phyloP scores from a whole-genome alignment of 2,329 filamentous ascomycete species.

The Thielaviopsis punctulata region DNA sequence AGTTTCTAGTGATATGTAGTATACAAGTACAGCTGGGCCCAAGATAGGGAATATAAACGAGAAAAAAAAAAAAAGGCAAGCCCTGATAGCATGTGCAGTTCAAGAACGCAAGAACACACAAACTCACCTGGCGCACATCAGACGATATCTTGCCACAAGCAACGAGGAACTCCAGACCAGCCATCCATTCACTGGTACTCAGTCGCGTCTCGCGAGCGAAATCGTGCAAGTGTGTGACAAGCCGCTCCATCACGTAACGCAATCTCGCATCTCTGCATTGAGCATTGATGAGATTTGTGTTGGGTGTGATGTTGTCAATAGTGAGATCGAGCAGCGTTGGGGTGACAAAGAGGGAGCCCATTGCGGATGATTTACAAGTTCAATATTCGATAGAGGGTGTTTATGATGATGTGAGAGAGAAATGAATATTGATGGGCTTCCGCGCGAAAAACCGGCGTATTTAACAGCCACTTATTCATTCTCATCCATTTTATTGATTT shows the following conservation, averaged over 20 bases:
- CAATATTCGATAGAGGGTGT: too few relatives aligned
- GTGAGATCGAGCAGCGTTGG: conserved; percentile 34
- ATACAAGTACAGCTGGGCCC: too few relatives aligned
- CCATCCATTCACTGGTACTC: conserved; percentile 57
- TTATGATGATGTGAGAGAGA: too few relatives aligned
- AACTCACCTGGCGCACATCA: conserved; percentile 45
- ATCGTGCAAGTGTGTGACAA: conserved; percentile 59
- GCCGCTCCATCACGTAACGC: conserved; percentile 50
- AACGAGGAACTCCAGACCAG: conserved; percentile 50
- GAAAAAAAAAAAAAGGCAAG: neutral
- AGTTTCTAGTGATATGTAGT: too few relatives aligned
- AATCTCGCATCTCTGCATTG: conserved; percentile 42
- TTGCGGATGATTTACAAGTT: too few relatives aligned
- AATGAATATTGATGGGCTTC: too few relatives aligned
- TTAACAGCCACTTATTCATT: neutral
- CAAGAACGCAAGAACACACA: too few relatives aligned
- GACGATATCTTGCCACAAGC: conserved; percentile 50
- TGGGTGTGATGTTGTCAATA: conserved; percentile 58
- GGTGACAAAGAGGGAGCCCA: neutral
- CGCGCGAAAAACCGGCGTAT: too few relatives aligned
- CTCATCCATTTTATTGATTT: neutral
- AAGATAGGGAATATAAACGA: too few relatives aligned
- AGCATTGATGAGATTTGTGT: conserved; percentile 53
- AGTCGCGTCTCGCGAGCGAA: conserved; percentile 60
- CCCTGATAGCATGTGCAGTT: too few relatives aligned